Base-by-base conservation (phyloP, 23 red algal genomes). In the Pyropia haitanensis region DNA sequence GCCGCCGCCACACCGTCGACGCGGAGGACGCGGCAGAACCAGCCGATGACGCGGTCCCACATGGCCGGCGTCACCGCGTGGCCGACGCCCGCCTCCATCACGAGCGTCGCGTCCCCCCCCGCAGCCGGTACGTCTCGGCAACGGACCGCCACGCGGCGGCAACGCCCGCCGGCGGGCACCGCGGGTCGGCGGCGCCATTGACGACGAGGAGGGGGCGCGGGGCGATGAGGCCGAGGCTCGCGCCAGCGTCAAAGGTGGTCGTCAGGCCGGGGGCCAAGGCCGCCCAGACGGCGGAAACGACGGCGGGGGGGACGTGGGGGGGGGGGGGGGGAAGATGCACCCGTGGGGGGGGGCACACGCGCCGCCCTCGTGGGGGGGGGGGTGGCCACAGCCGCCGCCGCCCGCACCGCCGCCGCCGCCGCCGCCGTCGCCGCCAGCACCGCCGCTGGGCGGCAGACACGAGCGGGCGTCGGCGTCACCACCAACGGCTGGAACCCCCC, bases 51-150 rank as follows among this genome's bases (percentile, higher is more conserved):
- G 5, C 39, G 5, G 18, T 55, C 49, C 66, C 66, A 70, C 66
- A 70, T 70, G 17, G 49, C 66, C n/a, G 18, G 44, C 17, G 66
- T 70, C 7, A 70, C 66, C 17, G 49, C 32, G 22, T 70, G 66
- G 27, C 39, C 66, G 17, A 70, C 66, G 5, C 25, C 49, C 39
- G 19, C 51, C 49, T 70, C 49, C 49, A 70, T 48, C 8, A 27
- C 17, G 15, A 70, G 27, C 32, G 27, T 48, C 32, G 54, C 16
- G 5, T 53, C 17, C 66, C 66, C 66, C 66, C 49, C 39, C 23
- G 27, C 39, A 20, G 5, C 66, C 8, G 15, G 54, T 55, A 70
- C 49, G 19, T 52, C 5, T 2, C 39, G 5, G 44, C 27, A 0
- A 52, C 66, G 17, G 16, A 2, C 5, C 18, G 44, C 49, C 27